These are phyloP conservation scores for Ogataea kodamae DNA, from an alignment of 805 yeast genomes.

Conservation along the genomic window DNA sequence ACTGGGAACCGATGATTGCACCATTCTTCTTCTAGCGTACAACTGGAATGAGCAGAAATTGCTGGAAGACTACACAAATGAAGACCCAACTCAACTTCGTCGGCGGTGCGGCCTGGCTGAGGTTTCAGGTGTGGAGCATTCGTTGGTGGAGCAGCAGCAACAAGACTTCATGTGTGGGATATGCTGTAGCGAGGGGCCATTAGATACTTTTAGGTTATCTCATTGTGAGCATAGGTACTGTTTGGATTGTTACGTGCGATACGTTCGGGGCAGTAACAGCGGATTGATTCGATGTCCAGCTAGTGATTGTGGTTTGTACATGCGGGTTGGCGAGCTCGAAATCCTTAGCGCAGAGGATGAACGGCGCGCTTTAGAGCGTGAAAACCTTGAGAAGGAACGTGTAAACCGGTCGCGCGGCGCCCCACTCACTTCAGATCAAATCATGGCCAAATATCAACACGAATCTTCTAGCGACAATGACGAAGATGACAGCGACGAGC, in stretches of 20 bases:
- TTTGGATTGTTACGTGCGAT: constrained; percentile 59
- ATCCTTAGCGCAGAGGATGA: constrained; percentile 23
- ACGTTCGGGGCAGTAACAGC: constrained; percentile 46
- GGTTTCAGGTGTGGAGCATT: constrained; percentile 32
- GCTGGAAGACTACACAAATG: constrained; percentile 49
- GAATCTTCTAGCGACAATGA: constrained; percentile 5
- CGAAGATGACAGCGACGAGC: constrained; percentile 12
- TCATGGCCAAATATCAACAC: constrained; percentile 22
- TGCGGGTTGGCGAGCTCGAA: constrained; percentile 42
- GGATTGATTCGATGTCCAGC: constrained; percentile 64
- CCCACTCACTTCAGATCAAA: constrained; percentile 22
- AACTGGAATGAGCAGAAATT: constrained; percentile 59
- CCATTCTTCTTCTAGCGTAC: constrained; percentile 44
- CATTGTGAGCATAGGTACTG: constrained; percentile 76
- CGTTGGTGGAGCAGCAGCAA: constrained; percentile 19
- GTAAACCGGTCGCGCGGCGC: constrained; percentile 4
- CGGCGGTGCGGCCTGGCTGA: constrained; percentile 30
- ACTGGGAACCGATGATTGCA: constrained; percentile 37
- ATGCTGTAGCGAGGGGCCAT: constrained; percentile 54
- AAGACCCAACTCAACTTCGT: constrained; percentile 31
- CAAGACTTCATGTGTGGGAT: constrained; percentile 51
- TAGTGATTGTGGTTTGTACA: constrained; percentile 43
- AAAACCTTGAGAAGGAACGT: constrained; percentile 6
- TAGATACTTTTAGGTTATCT: constrained; percentile 41
- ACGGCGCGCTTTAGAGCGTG: constrained; percentile 8